These are phyloP conservation scores for Auriscalpium orientale DNA, from an alignment of 768 basidiomycete genomes.

Conservation along the genomic window DNA sequence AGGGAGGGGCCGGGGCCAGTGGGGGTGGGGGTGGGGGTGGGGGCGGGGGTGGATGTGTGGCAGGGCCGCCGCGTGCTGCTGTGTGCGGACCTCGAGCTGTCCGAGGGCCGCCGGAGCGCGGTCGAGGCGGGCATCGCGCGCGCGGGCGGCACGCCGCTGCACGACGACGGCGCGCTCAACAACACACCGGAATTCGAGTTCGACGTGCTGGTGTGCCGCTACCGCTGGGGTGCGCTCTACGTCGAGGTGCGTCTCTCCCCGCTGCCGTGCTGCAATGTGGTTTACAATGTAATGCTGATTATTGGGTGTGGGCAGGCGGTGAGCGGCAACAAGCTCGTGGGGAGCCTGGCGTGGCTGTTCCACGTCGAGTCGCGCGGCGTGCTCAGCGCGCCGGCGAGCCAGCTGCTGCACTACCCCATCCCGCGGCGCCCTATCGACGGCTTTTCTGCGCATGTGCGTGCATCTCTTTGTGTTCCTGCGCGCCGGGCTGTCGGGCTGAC, in stretches of 20 bases:
- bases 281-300: too few species aligned
- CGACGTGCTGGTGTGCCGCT: slow-evolving; percentile 72
- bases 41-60: slow-evolving; percentile 46
- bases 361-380: slow-evolving; percentile 61
- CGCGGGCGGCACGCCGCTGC: slow-evolving; percentile 39
- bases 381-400: slow-evolving; percentile 57
- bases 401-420: slow-evolving; percentile 79
- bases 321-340: slow-evolving; percentile 51
- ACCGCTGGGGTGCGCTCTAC: slow-evolving; percentile 62
- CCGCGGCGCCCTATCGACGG: slow-evolving; percentile 53
- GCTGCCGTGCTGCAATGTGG: too few species aligned
- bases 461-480: too few species aligned
- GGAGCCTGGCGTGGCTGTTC: slow-evolving; percentile 78
- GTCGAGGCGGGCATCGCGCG: slow-evolving; percentile 53
- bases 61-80: slow-evolving; percentile 53
- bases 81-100: slow-evolving; percentile 49
- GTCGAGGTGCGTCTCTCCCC: slow-evolving; percentile 47
- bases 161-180: too few species aligned
- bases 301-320: slow-evolving; percentile 44
- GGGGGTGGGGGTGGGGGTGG: slow-evolving; percentile 9
- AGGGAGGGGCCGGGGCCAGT: slow-evolving; percentile 15
- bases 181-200: slow-evolving; percentile 34
- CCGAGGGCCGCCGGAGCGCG: slow-evolving; percentile 38
- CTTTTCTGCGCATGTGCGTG: slow-evolving; percentile 56
- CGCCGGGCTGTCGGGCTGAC: too few species aligned